A percentile compares a stretch with the other conserved stretches of the same genome.
These are phyloP conservation scores for Apostasia ramifera DNA, from an alignment of 106 monocot species.

Conservation along the genomic window DNA sequence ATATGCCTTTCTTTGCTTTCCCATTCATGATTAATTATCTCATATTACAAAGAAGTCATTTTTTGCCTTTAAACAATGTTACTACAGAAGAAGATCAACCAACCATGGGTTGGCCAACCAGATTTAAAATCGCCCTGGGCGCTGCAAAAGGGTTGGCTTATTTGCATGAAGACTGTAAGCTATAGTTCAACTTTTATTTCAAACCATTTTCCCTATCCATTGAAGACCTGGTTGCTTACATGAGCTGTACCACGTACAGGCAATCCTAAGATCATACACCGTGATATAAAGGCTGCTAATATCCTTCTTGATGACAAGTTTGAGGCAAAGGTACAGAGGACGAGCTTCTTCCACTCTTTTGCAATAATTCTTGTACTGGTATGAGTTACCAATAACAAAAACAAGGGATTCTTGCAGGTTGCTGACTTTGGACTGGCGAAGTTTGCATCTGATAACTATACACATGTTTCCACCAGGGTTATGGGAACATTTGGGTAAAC, in stretches of 20 bases:
- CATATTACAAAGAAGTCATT: neutral
- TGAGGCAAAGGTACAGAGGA: conserved; percentile 71
- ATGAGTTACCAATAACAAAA: neutral
- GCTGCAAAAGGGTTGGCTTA: conserved; percentile 69
- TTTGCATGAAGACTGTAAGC: conserved; percentile 70
- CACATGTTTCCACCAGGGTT: conserved; percentile 86
- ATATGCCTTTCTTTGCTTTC: no score
- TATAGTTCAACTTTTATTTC: neutral
- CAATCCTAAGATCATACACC: conserved; percentile 90
- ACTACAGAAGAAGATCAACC: conserved; percentile 41
- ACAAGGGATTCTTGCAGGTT: conserved; percentile 39
- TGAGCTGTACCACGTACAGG: conserved; percentile 25
- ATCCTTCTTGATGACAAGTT: conserved; percentile 86
- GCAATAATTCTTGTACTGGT: neutral
- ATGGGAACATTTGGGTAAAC: conserved; percentile 69
- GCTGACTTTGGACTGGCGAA: conserved; percentile 97
- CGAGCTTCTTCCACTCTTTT: no score
- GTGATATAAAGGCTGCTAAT: conserved; percentile 92
- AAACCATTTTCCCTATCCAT: neutral
- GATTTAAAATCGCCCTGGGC: conserved; percentile 61
- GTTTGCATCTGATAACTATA: conserved; percentile 37
- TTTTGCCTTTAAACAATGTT: neutral
- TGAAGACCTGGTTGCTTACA: neutral
- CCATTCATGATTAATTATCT: no score
- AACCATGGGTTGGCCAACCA: conserved; percentile 41